Evolutionary conservation across 148 eudicot genomes (phyloP), one percentile per base, ranked within the genome.

Genomic region (Arbutus unedo): DNA sequence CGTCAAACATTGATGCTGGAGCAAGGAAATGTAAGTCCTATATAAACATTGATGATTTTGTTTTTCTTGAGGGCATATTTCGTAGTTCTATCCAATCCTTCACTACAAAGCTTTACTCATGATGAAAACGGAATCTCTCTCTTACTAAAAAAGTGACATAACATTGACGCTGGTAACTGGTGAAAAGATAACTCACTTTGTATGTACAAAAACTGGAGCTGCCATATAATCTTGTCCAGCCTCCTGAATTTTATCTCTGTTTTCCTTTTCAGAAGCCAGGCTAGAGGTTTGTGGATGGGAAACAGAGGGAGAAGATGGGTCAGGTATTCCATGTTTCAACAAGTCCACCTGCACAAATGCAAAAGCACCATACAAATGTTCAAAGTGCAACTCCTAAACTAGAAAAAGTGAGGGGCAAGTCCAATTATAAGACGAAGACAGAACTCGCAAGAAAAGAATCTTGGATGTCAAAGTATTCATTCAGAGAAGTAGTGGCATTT

Each of bases 311-410:
- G 95, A 90, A 77, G 98, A 96, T 41, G 98, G 98, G 82, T 96
- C 98, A 54, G 98, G 97, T 84, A 96, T 86, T 67, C 91, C 89
- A 84, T 96, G 99, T 85, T 96, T 96, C 85, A 96, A 86, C 86
- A 96, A 86, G 82, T 96, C 98, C 84, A 96, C 97, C 99, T 96
- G 94, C 84, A 85, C 82, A 86, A 23, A 55, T 38, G 45, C 70
- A 21, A 56, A 62, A 41, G 74, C 77, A 60, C 79, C 9, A 78
- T 10, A 49, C 47, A 80, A 19, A 47, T 21, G 47, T 48, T 67
- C 47, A 67, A 18, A 31, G 14, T 80, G 43, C 44, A 38, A 50
- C 67, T 67, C 56, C 25, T 4, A 79, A 15, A 23, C 15, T 25
- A 80, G 75, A 18, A 67, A 68, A 31, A 50, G 7, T 3, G 11